A percentile compares a stretch with the other conserved stretches of the same genome.
These are phyloP conservation scores for Ophiocordyceps unilateralis DNA, from an alignment of 2,329 filamentous ascomycete genomes.

Conservation along the genomic window DNA sequence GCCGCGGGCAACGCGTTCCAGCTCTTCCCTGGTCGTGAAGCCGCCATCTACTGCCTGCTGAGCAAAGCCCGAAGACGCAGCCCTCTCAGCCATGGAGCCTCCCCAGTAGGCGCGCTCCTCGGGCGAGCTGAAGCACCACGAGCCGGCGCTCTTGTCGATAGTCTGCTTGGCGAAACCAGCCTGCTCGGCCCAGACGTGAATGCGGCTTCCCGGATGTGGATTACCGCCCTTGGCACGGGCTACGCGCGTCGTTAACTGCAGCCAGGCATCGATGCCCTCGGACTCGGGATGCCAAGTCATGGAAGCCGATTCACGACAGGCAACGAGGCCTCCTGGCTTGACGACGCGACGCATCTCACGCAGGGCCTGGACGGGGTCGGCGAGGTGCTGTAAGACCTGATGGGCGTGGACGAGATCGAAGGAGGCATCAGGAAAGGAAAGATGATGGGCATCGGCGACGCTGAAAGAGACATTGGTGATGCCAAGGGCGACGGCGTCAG, in stretches of 20 bases:
- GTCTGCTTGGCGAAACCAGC: slow-evolving; percentile 5
- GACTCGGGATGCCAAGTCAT: slow-evolving; percentile 9
- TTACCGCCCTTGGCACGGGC: slow-evolving; percentile 6
- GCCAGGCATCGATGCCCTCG: slow-evolving; percentile 7
- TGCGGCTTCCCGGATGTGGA: slow-evolving; percentile 7
- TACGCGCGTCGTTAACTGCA: slow-evolving; percentile 5
- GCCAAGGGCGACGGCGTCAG: slow-evolving; percentile 9
- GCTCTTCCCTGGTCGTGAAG: slow-evolving; percentile 8
- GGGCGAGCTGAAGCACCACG: slow-evolving; percentile 8
- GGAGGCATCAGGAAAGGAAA: slow-evolving; percentile 17
- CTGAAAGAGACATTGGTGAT: slow-evolving; percentile 5
- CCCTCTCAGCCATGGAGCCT: slow-evolving; percentile 8
- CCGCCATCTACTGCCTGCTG: slow-evolving; percentile 4
- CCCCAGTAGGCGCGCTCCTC: slow-evolving; percentile 9
- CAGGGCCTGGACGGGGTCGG: slow-evolving; percentile 14
- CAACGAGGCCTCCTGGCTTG: slow-evolving; percentile 22
- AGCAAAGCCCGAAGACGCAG: slow-evolving; percentile 6
- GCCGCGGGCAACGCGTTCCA: slow-evolving; percentile 1
- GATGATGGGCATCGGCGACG: slow-evolving; percentile 2
- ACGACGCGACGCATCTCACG: slow-evolving; percentile 22
- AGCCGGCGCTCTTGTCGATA: slow-evolving; percentile 5
- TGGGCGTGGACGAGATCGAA: slow-evolving; percentile 23
- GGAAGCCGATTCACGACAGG: slow-evolving; percentile 10
- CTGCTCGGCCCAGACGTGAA: slow-evolving; percentile 7
- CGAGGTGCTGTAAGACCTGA: slow-evolving; percentile 22